These are phyloP conservation scores for Neltuma alba DNA, from an alignment of 306 rosid genomes.

Conservation along the genomic window DNA sequence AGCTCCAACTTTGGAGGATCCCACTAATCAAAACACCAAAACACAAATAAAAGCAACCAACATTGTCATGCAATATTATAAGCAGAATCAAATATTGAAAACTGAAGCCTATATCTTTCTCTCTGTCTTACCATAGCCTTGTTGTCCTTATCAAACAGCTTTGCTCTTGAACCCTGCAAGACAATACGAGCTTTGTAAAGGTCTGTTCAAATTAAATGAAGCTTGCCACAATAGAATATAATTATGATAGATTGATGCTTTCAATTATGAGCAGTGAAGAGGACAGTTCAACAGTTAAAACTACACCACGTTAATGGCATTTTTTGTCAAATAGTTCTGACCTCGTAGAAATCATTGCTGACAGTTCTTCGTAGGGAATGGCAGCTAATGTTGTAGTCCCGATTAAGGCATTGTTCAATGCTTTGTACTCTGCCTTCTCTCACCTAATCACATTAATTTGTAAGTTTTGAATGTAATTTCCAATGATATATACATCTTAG, in stretches of 20 bases:
- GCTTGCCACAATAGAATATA: background rate
- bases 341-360: background rate
- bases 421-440: constrained; percentile 6
- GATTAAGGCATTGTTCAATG: background rate
- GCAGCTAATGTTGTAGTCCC: background rate
- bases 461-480: background rate
- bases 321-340: background rate
- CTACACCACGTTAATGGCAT: too few relatives aligned
- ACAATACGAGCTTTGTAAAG: background rate
- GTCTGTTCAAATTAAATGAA: background rate
- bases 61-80: background rate
- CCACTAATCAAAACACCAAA: background rate
- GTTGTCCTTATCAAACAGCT: constrained; percentile 35
- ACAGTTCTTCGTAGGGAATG: background rate
- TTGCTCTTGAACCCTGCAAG: constrained; percentile 35
- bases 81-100: too few relatives aligned
- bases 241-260: background rate
- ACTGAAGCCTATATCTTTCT: too few relatives aligned
- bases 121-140: constrained; percentile 29
- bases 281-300: background rate
- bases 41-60: background rate
- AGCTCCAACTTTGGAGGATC: background rate
- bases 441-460: background rate
- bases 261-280: background rate
- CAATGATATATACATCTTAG: background rate